Conservation (phyloP, 169 alveolate species). For the Cryptosporidium viatorum region DNA sequence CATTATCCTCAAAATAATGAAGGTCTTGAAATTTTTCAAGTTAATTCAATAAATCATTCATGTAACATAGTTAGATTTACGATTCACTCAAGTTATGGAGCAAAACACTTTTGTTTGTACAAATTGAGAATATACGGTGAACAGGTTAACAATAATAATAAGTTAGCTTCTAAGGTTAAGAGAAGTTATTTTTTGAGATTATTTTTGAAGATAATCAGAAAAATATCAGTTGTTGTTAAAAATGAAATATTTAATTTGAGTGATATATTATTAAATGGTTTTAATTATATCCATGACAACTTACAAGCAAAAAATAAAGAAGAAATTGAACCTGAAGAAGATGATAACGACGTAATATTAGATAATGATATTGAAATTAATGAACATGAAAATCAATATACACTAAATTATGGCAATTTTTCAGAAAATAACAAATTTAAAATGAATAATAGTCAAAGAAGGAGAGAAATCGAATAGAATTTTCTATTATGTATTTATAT, state of each 20-base stretch:
- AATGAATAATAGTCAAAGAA: neutral
- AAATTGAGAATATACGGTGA: constrained; percentile 58
- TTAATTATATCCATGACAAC: neutral
- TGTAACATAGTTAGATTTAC: constrained; percentile 37
- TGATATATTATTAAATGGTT: neutral
- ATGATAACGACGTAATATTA: neutral
- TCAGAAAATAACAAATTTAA: neutral
- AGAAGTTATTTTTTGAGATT: neutral
- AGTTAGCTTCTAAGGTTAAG: neutral
- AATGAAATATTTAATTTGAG: neutral
- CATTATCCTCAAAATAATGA: constrained; percentile 44
- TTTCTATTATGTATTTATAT: neutral
- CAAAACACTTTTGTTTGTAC: constrained; percentile 19
- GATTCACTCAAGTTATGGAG: constrained; percentile 57
- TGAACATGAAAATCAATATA: neutral
- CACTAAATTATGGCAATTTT: neutral
- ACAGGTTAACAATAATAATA: neutral
- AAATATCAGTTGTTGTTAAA: neutral
- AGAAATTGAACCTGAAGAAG: neutral
- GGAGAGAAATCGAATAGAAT: constrained; percentile 7
- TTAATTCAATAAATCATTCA: neutral
- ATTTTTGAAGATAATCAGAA: neutral
- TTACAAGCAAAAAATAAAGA: neutral
- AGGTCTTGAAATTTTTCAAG: constrained; percentile 18
- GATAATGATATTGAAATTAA: neutral